These are phyloP conservation scores for Rheum nobile DNA, from an alignment of 148 eudicot genomes.

Conservation along the genomic window DNA sequence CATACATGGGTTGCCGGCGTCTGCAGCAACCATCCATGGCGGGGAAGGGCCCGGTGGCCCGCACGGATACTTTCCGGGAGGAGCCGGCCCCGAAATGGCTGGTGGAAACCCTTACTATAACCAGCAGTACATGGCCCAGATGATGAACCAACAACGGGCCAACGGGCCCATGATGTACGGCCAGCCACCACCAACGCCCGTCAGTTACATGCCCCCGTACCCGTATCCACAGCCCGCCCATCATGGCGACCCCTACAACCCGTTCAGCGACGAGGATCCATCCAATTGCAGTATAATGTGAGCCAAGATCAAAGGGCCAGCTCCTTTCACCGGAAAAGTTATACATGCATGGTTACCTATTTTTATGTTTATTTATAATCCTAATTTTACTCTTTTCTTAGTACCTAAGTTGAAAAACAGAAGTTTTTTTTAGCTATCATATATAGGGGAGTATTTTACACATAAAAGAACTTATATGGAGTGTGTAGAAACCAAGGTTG, in stretches of 20 bases:
- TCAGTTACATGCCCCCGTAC: constrained; percentile 59
- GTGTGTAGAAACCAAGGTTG: constrained; percentile 3
- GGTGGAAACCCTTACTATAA: constrained; percentile 52
- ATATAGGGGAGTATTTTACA: constrained; percentile 1
- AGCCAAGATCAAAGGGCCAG: not conserved
- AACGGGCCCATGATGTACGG: constrained; percentile 95
- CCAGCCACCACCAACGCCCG: constrained; percentile 67
- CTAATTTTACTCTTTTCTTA: not conserved
- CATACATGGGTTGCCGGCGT: constrained; percentile 64
- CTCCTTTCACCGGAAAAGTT: constrained; percentile 8
- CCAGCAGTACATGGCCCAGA: constrained; percentile 64
- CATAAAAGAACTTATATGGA: constrained; percentile 12
- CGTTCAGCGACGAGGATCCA: constrained; percentile 82
- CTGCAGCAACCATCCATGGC: constrained; percentile 14
- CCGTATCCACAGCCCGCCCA: constrained; percentile 39
- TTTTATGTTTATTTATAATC: constrained; percentile 6
- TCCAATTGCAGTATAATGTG: constrained; percentile 85
- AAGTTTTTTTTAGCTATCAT: not conserved
- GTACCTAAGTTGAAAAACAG: constrained; percentile 15
- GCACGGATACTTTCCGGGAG: constrained; percentile 35
- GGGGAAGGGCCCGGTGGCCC: constrained; percentile 30
- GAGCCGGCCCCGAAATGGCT: constrained; percentile 38
- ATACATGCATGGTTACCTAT: constrained; percentile 13
- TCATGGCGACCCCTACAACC: constrained; percentile 47
- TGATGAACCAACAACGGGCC: constrained; percentile 83